Percentiles rank a stretch among this genome's conserved stretches.
These are phyloP conservation scores for Ganoderma multipileum DNA, from an alignment of 1,284 basidiomycete species.

Conservation along the genomic window DNA sequence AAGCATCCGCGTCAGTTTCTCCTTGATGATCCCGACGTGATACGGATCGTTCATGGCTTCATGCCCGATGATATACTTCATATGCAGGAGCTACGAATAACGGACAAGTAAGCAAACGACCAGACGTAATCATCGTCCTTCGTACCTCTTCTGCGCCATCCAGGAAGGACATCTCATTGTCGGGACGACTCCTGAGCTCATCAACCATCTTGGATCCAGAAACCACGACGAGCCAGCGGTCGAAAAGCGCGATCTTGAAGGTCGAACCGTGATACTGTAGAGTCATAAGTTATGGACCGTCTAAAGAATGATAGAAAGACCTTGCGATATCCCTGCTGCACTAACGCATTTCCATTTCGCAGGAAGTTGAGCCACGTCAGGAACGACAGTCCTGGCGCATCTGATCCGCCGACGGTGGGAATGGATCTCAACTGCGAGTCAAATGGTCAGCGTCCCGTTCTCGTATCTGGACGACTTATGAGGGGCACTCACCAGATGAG, in stretches of 20 bases:
- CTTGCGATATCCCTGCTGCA: slow-evolving; percentile 44
- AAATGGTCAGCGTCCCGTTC: neutral
- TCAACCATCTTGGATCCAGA: slow-evolving; percentile 33
- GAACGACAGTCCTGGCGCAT: slow-evolving; percentile 36
- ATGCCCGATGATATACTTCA: slow-evolving; percentile 35
- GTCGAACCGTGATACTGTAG: slow-evolving; percentile 19
- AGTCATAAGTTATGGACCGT: neutral
- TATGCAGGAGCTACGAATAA: slow-evolving; percentile 13
- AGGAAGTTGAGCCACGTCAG: slow-evolving; percentile 30
- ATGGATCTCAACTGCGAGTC: slow-evolving; percentile 29
- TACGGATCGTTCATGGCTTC: slow-evolving; percentile 34
- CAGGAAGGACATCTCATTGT: slow-evolving; percentile 39
- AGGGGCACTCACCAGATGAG: slow-evolving; percentile 4
- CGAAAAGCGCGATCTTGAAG: slow-evolving; percentile 46
- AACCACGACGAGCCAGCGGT: slow-evolving; percentile 41
- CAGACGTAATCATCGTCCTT: neutral
- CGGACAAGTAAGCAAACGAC: neutral
- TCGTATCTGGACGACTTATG: neutral
- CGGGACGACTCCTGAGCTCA: slow-evolving; percentile 40
- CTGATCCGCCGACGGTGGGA: slow-evolving; percentile 38
- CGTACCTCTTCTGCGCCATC: slow-evolving; percentile 39
- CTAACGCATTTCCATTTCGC: neutral
- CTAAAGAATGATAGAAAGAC: slow-evolving; percentile 30
- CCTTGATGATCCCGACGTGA: slow-evolving; percentile 37
- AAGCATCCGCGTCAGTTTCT: slow-evolving; percentile 36